Evolutionary conservation across 208 protist species (phyloP).

Genomic region (Acanthamoeba lenticulata): DNA sequence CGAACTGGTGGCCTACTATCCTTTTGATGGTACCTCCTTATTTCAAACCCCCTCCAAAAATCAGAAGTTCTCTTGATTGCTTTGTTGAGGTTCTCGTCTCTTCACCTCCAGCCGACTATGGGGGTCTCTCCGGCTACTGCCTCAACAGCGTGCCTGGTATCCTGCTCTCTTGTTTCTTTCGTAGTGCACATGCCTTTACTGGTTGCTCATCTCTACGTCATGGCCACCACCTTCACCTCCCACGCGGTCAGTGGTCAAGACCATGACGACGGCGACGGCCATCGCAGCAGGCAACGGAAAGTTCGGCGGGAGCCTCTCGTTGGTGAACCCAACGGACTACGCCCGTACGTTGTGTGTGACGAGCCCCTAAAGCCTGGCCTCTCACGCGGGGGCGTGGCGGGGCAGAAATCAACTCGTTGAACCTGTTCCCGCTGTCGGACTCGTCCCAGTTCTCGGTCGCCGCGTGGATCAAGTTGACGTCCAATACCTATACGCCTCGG

Average conservation of each 20-base stretch:
- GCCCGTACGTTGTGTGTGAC: background rate
- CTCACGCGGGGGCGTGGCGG: background rate
- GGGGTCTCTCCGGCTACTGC: background rate
- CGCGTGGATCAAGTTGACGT: background rate
- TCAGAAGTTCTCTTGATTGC: background rate
- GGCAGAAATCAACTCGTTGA: background rate
- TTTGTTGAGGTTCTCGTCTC: background rate
- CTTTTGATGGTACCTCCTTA: background rate
- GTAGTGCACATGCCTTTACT: background rate
- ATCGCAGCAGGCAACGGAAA: background rate
- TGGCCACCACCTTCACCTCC: background rate
- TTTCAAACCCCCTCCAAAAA: background rate
- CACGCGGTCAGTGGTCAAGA: background rate
- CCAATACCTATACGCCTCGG: background rate
- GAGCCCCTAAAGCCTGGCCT: background rate
- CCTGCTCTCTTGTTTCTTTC: background rate
- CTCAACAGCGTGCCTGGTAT: background rate
- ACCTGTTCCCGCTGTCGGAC: background rate
- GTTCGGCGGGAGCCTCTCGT: background rate
- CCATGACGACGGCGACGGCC: too few relatives aligned
- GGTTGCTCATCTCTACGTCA: background rate
- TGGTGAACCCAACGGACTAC: background rate
- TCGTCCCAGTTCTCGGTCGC: background rate
- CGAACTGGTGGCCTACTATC: constrained; percentile 1
- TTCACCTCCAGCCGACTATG: background rate